A percentile compares a stretch with the other conserved stretches of the same genome.
phyloP scores from a whole-genome alignment of 345 rosid genomes.

The Hibiscus tridactylites region DNA sequence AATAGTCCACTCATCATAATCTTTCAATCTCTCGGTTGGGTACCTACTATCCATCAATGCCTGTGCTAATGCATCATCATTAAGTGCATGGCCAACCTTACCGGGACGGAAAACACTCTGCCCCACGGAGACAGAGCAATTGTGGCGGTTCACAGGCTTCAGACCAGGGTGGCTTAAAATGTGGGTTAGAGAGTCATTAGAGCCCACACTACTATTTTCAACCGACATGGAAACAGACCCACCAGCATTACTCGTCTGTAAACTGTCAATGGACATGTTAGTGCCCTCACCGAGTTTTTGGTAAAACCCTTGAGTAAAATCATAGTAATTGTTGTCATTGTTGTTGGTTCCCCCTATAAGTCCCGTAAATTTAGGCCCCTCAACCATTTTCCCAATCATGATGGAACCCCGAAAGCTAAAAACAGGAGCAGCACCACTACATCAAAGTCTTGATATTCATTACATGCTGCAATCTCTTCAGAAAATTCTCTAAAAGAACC shows the following conservation, averaged over 20 bases:
- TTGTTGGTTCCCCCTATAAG: conserved; percentile 39
- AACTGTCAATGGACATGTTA: conserved; percentile 60
- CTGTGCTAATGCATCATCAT: conserved; percentile 49
- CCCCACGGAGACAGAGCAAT: conserved; percentile 35
- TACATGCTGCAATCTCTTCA: neutral
- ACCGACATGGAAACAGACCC: conserved; percentile 60
- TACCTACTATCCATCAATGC: conserved; percentile 48
- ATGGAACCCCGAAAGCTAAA: conserved; percentile 13
- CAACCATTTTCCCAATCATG: conserved; percentile 50
- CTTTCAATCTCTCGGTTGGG: conserved; percentile 40
- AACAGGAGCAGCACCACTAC: conserved; percentile 6
- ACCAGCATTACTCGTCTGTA: conserved; percentile 52
- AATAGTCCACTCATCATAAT: conserved; percentile 56
- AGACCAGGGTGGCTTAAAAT: conserved; percentile 54
- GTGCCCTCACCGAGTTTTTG: conserved; percentile 62
- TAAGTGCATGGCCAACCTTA: conserved; percentile 39
- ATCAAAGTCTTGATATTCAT: conserved; percentile 14
- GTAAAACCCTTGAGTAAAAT: conserved; percentile 45
- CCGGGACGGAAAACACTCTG: conserved; percentile 53
- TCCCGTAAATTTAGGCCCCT: conserved; percentile 43
- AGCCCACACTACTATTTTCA: conserved; percentile 59
- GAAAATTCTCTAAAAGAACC: neutral
- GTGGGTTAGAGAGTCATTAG: conserved; percentile 58
- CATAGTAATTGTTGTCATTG: conserved; percentile 39
- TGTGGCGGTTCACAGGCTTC: conserved; percentile 33